Base-by-base conservation (phyloP, 2,329 filamentous ascomycete genomes). In the Ustilaginoidea virens region DNA sequence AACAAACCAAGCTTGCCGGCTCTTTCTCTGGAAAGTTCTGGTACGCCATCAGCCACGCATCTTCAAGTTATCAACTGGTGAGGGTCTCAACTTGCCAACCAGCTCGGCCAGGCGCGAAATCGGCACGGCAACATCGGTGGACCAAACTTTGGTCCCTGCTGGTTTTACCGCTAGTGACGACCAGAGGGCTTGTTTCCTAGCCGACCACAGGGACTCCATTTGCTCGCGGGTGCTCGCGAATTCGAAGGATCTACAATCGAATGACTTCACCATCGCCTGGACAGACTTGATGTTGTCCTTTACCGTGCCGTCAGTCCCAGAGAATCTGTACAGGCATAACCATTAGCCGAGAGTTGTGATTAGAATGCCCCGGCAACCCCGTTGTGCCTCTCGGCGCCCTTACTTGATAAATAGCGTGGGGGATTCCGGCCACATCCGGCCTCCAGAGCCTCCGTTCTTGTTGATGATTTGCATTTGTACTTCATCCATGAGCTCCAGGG, bases 111-210 rank as follows among this genome's bases (percentile, higher is more conserved):
- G 54, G 22, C 63, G 60, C 11, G 72, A 80, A 27, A 86, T 71
- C 0, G 80, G 80, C 1, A 86, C 80, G 0, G 80, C 80, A 13
- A 86, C 80, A 45, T 87, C 80, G 0, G 80, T 87, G 0, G 78
- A 81, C 79, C 79, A 85, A 16, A 83, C 68, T 39, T 77, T 67
- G 2, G 63, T 61, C 0, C 64, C 62, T 15, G 67, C 56, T 27
- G 69, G 60, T 33, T 63, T 64, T 51, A 75, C 68, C 0, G 74
- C 72, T 51, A 80, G 71, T 25, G 79, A 68, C 32, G 71, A 75
- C 72, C 78, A 85, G 1, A 85, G 56, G 0, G 76, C 77, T 42
- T 80, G 68, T 43, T 85, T 86, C 22, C 80, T 60, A 4, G 79
- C 80, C 23, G 72, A 74, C 80, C 80, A 86, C 4, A 85, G 58